Evolutionary conservation across 208 protist species (phyloP).

Genomic region (Acanthamoeba sp.): DNA sequence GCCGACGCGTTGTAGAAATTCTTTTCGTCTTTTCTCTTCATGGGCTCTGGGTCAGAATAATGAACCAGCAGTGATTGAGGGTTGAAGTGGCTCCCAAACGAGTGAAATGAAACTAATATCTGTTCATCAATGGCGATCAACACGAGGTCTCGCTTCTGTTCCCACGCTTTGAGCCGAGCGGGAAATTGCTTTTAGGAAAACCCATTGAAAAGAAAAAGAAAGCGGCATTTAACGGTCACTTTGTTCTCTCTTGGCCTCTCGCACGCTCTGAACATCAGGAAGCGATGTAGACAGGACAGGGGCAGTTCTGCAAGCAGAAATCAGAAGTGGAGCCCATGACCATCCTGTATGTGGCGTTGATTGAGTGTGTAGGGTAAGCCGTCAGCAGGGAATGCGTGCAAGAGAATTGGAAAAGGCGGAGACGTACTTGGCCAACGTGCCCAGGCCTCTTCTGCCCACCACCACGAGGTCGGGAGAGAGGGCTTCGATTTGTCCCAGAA

Average conservation of each 20-base stretch:
- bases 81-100: too few relatives aligned
- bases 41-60: not conserved
- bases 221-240: not conserved
- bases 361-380: not conserved
- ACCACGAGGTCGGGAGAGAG: conserved; percentile 9
- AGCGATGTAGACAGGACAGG: conserved; percentile 41
- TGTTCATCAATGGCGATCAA: too few relatives aligned
- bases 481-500: conserved; percentile 31
- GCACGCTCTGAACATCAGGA: not conserved
- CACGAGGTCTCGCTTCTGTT: too few relatives aligned
- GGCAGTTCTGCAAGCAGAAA: conserved; percentile 41
- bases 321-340: conserved; percentile 68
- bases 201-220: not conserved
- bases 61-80: too few relatives aligned
- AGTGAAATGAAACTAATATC: too few relatives aligned
- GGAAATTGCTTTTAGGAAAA: too few relatives aligned
- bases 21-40: not conserved
- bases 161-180: too few relatives aligned
- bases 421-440: conserved; percentile 29
- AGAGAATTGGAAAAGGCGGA: not conserved
- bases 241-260: too few relatives aligned
- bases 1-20: conserved; percentile 1
- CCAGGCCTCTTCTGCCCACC: conserved; percentile 4
- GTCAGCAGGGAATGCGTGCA: not conserved
- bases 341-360: not conserved